Base-by-base conservation (phyloP, 1,284 basidiomycete species). In the Cryptococcus sp. region DNA sequence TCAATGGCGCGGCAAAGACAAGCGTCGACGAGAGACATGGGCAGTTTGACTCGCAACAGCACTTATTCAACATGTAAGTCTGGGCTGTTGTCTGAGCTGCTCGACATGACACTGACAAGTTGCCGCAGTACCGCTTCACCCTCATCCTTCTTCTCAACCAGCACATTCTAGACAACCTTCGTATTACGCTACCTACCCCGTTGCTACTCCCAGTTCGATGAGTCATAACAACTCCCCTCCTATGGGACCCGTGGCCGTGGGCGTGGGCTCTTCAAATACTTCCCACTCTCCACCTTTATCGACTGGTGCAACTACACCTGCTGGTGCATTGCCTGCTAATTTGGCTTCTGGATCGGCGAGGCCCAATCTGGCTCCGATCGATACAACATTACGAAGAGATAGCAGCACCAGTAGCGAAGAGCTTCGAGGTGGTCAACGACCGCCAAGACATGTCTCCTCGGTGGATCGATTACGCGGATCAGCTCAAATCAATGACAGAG, bases 51-150 rank as follows among this genome's bases (percentile, higher is more conserved):
- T 41, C 61, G 68, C 15, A 62, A 57, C 0, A 69, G 68, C 47
- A 73, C 72, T 5, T 71, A 67, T 52, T 73, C 74, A 1, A 69
- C 69, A 5, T 54, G 74, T 75, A 45, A 60, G 74, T 70, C 35
- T 16, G 7, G 15, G 27, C 22, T 35, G 15, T 23, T 20, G 25
- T 20, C 8, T 22, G 3, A 25, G 22, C n/a, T 16, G 19, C 41
- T n/a, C 15, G 19, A 38, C n/a, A 51, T 8, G 7, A 0, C 2
- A 13, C 38, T 31, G 13, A 27, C 23, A 3, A 27, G 11, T 19
- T 22, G 20, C 44, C 15, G 20, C 53, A 71, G 62, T 68, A 25
- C 49, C 60, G 50, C 57, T 61, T 59, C 47, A 62, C 47, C 38
- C 64, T 50, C 47, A 56, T 35, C 45, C 64, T 15, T 60, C 69